Percentiles rank a stretch among this genome's conserved stretches.
These are phyloP conservation scores for Ustilago xerochloae DNA, from an alignment of 1,284 basidiomycete species.

Conservation along the genomic window DNA sequence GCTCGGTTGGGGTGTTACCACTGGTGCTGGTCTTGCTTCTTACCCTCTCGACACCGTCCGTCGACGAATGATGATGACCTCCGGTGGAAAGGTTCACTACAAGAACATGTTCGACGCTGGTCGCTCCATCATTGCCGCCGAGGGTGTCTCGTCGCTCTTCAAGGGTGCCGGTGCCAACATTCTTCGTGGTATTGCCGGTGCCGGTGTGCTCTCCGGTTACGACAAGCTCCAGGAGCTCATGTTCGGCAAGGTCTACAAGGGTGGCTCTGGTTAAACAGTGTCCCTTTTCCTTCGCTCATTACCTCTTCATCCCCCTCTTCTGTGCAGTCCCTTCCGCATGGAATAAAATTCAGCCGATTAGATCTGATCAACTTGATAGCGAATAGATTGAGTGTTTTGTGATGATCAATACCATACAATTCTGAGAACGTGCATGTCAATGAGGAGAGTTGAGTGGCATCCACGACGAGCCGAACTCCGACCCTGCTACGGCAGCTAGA, in stretches of 20 bases:
- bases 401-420: too few species aligned
- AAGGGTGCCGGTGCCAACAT: constrained; percentile 89
- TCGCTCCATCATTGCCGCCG: constrained; percentile 83
- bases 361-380: constrained; percentile 17
- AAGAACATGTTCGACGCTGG: constrained; percentile 74
- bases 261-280: constrained; percentile 49
- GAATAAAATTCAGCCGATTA: constrained; percentile 45
- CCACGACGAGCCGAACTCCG: too few species aligned
- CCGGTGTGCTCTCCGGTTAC: constrained; percentile 88
- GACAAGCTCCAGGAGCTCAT: constrained; percentile 81
- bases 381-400: background rate
- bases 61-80: constrained; percentile 69
- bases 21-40: constrained; percentile 68
- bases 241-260: constrained; percentile 69
- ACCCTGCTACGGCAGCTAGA: too few species aligned
- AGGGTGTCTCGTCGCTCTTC: constrained; percentile 83
- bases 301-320: constrained; percentile 15
- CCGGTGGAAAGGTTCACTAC: constrained; percentile 67
- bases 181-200: constrained; percentile 96
- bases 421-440: background rate
- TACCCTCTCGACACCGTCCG: constrained; percentile 69
- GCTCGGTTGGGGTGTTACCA: constrained; percentile 68
- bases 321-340: constrained; percentile 24
- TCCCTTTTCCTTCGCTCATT: background rate
- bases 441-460: too few species aligned